Percentiles rank a stretch among this genome's conserved stretches.
These are phyloP conservation scores for Abrus pulchellus DNA, from an alignment of 306 rosid species.

Conservation along the genomic window DNA sequence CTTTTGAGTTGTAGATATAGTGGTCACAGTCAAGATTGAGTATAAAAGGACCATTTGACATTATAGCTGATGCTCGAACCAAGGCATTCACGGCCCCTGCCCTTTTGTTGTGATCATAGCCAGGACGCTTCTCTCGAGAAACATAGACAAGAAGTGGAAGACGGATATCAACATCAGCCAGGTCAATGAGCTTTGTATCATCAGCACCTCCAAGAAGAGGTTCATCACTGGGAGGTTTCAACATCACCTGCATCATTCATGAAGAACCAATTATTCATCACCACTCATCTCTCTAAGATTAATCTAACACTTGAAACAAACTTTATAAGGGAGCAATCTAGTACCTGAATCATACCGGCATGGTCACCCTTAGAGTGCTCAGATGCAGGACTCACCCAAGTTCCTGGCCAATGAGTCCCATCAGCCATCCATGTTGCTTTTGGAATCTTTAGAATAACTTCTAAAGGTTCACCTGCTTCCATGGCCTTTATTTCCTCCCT, in stretches of 20 bases:
- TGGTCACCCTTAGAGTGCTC: slow-evolving; percentile 93
- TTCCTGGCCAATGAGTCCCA: slow-evolving; percentile 98
- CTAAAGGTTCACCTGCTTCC: slow-evolving; percentile 82
- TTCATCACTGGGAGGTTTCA: slow-evolving; percentile 93
- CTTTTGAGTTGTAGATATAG: slow-evolving; percentile 87
- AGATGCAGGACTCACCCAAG: slow-evolving; percentile 76
- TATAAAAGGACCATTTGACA: slow-evolving; percentile 95
- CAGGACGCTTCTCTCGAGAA: slow-evolving; percentile 92
- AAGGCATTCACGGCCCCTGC: slow-evolving; percentile 96
- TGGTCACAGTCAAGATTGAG: slow-evolving; percentile 94
- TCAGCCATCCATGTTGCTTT: slow-evolving; percentile 99
- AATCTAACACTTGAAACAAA: slow-evolving; percentile 12
- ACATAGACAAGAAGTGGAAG: slow-evolving; percentile 94
- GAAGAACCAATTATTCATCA: slow-evolving; percentile 20
- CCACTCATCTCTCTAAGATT: not conserved
- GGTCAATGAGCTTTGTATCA: slow-evolving; percentile 71
- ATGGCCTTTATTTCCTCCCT: slow-evolving; percentile 91
- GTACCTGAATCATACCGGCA: slow-evolving; percentile 93
- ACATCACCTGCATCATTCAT: slow-evolving; percentile 78
- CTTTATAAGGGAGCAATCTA: slow-evolving; percentile 13
- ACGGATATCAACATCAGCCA: slow-evolving; percentile 81
- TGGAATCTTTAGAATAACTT: slow-evolving; percentile 72
- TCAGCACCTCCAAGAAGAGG: slow-evolving; percentile 73
- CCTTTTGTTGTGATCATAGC: slow-evolving; percentile 91
- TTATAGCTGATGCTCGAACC: slow-evolving; percentile 88